A percentile compares a stretch with the other conserved stretches of the same genome.
These are phyloP conservation scores for Sphaerulina musiva DNA, from an alignment of 2,329 filamentous ascomycete genomes.

Conservation along the genomic window DNA sequence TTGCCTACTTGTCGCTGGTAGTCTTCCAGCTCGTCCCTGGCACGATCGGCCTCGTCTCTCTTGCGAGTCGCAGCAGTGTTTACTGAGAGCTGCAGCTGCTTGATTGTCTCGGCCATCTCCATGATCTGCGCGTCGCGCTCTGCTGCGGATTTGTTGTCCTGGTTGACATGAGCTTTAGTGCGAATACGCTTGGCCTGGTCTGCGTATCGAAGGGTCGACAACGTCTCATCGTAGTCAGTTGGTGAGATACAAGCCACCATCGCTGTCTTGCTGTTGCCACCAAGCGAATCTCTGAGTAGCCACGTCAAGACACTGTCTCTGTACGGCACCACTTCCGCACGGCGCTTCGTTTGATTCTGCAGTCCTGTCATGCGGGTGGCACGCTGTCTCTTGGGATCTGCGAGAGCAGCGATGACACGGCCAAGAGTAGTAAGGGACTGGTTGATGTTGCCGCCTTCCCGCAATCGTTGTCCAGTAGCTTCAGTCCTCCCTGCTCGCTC, in stretches of 20 bases:
- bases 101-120: constrained; percentile 94
- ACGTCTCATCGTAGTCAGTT: constrained; percentile 91
- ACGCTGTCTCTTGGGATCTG: constrained; percentile 53
- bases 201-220: constrained; percentile 91
- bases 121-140: constrained; percentile 90
- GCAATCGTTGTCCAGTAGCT: constrained; percentile 80
- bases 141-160: constrained; percentile 85
- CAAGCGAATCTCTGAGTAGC: constrained; percentile 91
- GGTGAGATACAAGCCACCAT: constrained; percentile 99
- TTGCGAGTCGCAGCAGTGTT: constrained; percentile 56
- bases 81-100: constrained; percentile 68
- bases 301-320: constrained; percentile 78
- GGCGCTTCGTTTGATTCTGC: constrained; percentile 42
- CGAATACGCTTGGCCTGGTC: constrained; percentile 97
- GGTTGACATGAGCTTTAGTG: constrained; percentile 88
- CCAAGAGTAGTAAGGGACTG: constrained; percentile 95
- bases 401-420: constrained; percentile 87
- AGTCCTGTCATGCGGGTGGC: constrained; percentile 41
- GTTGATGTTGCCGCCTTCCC: constrained; percentile 98
- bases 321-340: constrained; percentile 67
- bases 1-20: constrained; percentile 85
- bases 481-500: constrained; percentile 94
- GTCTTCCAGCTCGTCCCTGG: constrained; percentile 82
- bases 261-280: constrained; percentile 95
- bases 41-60: constrained; percentile 63